Conservation (phyloP, 257 asterid species). For the Prunella vulgaris region DNA sequence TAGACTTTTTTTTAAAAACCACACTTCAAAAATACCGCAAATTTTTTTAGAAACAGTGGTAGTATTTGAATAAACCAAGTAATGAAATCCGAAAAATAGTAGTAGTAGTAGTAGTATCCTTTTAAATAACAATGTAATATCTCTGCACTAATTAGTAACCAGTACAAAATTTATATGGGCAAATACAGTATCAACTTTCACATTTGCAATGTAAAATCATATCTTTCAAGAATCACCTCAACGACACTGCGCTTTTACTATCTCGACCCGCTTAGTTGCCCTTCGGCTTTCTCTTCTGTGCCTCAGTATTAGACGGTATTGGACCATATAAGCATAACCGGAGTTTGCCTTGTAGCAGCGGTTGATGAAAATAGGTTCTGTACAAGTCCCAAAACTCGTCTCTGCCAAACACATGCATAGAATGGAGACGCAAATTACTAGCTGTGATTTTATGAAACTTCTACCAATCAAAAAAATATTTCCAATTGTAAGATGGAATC, state of each 20-base stretch:
- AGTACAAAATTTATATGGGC: conserved; percentile 1
- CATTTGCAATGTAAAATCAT: not conserved
- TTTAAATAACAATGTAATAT: no score
- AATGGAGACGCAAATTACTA: not conserved
- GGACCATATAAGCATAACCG: conserved; percentile 69
- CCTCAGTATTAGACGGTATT: conserved; percentile 27
- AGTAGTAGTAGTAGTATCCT: no score
- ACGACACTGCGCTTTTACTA: not conserved
- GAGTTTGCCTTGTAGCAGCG: conserved; percentile 55
- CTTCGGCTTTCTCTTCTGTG: conserved; percentile 28
- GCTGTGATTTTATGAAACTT: not conserved
- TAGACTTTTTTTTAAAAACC: no score
- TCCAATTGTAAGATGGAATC: not conserved
- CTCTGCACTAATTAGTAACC: not conserved
- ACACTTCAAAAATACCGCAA: no score
- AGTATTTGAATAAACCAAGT: no score
- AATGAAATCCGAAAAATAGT: no score
- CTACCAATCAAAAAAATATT: not conserved
- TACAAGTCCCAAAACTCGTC: conserved; percentile 95
- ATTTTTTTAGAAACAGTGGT: no score
- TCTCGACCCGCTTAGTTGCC: not conserved
- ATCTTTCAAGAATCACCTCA: conserved; percentile 6
- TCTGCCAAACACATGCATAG: conserved; percentile 38
- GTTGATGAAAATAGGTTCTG: conserved; percentile 59
- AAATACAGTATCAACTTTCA: not conserved